Base-by-base conservation (phyloP, 768 basidiomycete species). In the Clitopilus passeckerianus region DNA sequence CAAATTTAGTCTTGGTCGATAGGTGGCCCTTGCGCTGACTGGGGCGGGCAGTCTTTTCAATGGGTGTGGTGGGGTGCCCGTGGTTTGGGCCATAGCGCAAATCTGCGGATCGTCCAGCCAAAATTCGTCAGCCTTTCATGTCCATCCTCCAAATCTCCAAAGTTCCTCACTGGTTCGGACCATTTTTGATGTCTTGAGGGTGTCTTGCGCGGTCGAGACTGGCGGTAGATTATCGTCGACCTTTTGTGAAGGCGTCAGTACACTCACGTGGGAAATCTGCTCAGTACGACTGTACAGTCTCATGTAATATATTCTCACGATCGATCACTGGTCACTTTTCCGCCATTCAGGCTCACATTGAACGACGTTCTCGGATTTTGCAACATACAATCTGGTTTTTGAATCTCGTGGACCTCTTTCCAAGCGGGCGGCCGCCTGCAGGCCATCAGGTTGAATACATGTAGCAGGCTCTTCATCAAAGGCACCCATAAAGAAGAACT, bases 11-110 rank as follows among this genome's bases (percentile, higher is more conserved):
- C 81, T 93, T 94, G 66, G 86, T 85, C 53, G 91, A 94, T 71
- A 86, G 86, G 63, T 86, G 80, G 66, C 97, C 97, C 83, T 98
- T 98, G 76, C 93, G 91, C 70, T 97, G 86, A 70, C 87, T 89
- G 58, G 95, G 95, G 68, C 87, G 86, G 53, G 80, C 75, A 54
- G 76, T 75, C 77, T 90, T 87, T 67, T 86, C 77, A 72, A 98
- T 87, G 68, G 88, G 72, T 54, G 94, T 95, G 30, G 95, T 95
- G 64, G 91, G 88, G 78, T 88, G 88, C 70, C 95, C 95, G 67
- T 87, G 86, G 83, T 94, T 95, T 67, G 80, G 78, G 69, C 95
- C 95, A 74, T 78, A 78, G 71, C 92, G 90, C 70, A 93, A 74
- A 78, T 95, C 95, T 97, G 60, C 27, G 23, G 27, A 50, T 50